Percentiles rank a stretch among this genome's conserved stretches.
Conservation (phyloP, 1,284 basidiomycete species). For the Anthracocystis setariae region DNA sequence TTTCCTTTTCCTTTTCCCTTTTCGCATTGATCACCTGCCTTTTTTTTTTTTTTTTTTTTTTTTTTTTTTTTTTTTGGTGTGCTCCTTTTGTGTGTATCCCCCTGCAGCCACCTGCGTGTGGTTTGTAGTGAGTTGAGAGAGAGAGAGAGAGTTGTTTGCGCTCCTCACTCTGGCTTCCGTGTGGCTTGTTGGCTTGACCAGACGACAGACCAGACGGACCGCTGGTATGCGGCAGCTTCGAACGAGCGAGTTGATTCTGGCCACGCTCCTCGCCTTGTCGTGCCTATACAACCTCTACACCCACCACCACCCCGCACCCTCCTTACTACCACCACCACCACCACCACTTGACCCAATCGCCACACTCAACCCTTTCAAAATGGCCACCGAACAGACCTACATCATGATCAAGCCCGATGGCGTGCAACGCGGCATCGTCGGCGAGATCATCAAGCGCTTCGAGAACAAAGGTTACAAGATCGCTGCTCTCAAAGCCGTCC, state of each 20-base stretch:
- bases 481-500: constrained; percentile 64
- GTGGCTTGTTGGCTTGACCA: too few species aligned
- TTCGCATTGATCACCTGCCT: constrained; percentile 6
- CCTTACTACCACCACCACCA: constrained; percentile 15
- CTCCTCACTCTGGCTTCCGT: too few species aligned
- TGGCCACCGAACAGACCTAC: constrained; percentile 66
- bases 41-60: neutral
- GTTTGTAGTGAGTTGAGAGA: too few species aligned
- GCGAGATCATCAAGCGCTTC: constrained; percentile 66
- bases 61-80: constrained; percentile 3
- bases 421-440: constrained; percentile 64
- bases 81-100: neutral
- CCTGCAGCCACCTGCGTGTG: too few species aligned
- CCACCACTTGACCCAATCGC: constrained; percentile 9
- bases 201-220: neutral
- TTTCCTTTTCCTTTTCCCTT: too few species aligned
- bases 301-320: constrained; percentile 2
- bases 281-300: constrained; percentile 9
- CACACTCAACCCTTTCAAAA: constrained; percentile 43
- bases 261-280: constrained; percentile 18
- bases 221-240: neutral
- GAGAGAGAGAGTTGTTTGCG: too few species aligned
- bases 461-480: constrained; percentile 66
- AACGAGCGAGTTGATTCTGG: constrained; percentile 17
- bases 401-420: constrained; percentile 68